Conservation (phyloP, 2,329 filamentous ascomycete genomes). For the Colletotrichum sp. region DNA sequence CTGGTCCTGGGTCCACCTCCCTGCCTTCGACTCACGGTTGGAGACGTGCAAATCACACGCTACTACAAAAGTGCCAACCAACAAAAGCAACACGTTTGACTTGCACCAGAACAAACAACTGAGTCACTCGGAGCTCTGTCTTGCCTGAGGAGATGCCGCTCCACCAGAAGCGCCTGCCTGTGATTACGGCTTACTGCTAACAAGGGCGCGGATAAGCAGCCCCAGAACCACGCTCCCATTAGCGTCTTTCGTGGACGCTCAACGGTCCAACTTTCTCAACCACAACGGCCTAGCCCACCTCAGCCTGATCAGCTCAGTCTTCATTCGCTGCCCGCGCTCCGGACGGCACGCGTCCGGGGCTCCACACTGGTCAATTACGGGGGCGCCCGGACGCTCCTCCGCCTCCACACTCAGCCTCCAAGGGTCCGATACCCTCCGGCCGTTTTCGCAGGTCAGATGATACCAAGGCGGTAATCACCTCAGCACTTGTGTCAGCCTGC, state of each 20-base stretch:
- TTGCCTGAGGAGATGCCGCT: background rate
- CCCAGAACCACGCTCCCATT: background rate
- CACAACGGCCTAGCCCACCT: background rate
- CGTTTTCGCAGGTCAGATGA: background rate
- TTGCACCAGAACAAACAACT: background rate
- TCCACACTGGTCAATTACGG: background rate
- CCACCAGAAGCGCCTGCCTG: background rate
- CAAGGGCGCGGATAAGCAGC: background rate
- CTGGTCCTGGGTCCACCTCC: background rate
- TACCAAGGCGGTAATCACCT: background rate
- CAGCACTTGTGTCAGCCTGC: background rate
- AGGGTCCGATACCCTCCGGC: background rate
- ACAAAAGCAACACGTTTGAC: background rate
- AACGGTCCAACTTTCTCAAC: background rate
- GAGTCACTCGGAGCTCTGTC: background rate
- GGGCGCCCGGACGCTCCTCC: background rate
- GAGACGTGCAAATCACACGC: background rate
- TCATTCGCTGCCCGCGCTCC: background rate
- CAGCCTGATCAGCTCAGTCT: background rate
- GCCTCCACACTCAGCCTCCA: background rate
- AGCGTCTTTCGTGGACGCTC: background rate
- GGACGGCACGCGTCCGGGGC: background rate
- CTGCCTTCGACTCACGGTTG: background rate
- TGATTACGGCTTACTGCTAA: background rate
- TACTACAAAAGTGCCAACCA: background rate